Base-by-base conservation (phyloP, 1,284 basidiomycete species). In the Cutaneotrichosporon sp. region DNA sequence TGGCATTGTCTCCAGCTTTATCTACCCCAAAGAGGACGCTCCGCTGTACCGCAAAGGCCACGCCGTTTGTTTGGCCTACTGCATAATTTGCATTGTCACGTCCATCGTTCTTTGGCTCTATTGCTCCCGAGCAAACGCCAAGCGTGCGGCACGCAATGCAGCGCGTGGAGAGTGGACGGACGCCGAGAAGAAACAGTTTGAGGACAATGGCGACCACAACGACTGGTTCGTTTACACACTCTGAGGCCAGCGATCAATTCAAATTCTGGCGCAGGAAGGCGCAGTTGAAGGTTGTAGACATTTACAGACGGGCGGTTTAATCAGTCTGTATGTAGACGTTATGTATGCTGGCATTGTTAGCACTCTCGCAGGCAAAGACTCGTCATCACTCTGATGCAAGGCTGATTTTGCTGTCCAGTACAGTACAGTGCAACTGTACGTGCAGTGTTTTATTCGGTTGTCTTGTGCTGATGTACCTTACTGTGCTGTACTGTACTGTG, bases 1-100 rank as follows among this genome's bases (percentile, higher is more conserved):
- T 65, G 80, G 79, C 26, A 67, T 78, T 36, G 76, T 76, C 58
- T 76, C 75, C 3, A 77, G 76, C 5, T 79, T 78, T 60, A 70
- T 80, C 46, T 80, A 79, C 60, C 67, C 63, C 34, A 47, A 51
- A 17, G 47, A 44, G 23, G 65, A 67, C 56, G 58, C 52, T 36
- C 62, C 62, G n/a, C 40, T 34, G 35, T 67, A 63, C 59, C 49
- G 14, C 49, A 64, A 61, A 58, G 67, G 67, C 17, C 67, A 68
- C 64, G 54, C 56, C 43, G 55, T 66, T 54, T 63, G 61, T 55
- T 49, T 65, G 18, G 65, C 57, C 14, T 69, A 67, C 57, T 63
- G 59, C 50, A 42, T 26, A 30, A 43, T 67, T 34, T 51, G 51
- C 40, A 39, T 67, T 36, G 4, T 63, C 44, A 43, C 54, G 18